Percentiles rank a stretch among this genome's conserved stretches.
Evolutionary conservation across 2,329 filamentous ascomycete genomes (phyloP).

Genomic region (Bipolaris oryzae): DNA sequence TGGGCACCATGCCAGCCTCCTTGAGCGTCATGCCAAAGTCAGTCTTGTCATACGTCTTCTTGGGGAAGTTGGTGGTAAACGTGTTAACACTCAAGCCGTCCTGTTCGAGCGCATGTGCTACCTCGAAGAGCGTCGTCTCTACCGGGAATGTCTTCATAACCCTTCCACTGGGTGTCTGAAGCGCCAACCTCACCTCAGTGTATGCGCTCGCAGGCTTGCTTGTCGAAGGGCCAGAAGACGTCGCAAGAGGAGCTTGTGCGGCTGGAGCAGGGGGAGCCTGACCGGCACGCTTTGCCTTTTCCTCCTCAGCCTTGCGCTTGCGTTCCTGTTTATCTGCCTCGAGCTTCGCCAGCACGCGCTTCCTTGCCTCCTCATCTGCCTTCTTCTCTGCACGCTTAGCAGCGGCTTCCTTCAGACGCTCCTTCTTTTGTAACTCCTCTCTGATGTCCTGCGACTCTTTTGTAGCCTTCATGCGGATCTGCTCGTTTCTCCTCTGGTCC

Average conservation of each 20-base stretch:
- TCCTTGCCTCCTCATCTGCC: constrained; percentile 84
- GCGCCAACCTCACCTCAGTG: constrained; percentile 78
- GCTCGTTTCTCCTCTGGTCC: constrained; percentile 83
- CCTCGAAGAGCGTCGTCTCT: constrained; percentile 90
- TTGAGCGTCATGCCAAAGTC: constrained; percentile 92
- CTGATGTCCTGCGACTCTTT: constrained; percentile 88
- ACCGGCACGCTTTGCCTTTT: constrained; percentile 88
- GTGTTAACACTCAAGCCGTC: constrained; percentile 72
- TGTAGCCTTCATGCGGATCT: constrained; percentile 83
- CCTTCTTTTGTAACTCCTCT: constrained; percentile 84
- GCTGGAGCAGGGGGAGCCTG: constrained; percentile 58
- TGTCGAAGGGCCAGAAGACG: constrained; percentile 55
- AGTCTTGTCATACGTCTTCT: constrained; percentile 71
- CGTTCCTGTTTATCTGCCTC: constrained; percentile 93
- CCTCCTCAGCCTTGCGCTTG: constrained; percentile 79
- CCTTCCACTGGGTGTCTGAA: constrained; percentile 78
- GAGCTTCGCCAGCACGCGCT: constrained; percentile 89
- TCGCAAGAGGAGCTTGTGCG: constrained; percentile 55
- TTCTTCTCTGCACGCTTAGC: constrained; percentile 87
- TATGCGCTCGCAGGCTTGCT: constrained; percentile 73
- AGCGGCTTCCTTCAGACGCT: constrained; percentile 89
- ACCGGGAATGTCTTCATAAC: constrained; percentile 87
- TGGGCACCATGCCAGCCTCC: constrained; percentile 88
- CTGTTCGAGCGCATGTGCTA: constrained; percentile 78
- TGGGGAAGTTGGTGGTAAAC: constrained; percentile 86